phyloP scores from a whole-genome alignment of 2,329 filamentous ascomycete genomes.

The Microdochium trichocladiopsis region DNA sequence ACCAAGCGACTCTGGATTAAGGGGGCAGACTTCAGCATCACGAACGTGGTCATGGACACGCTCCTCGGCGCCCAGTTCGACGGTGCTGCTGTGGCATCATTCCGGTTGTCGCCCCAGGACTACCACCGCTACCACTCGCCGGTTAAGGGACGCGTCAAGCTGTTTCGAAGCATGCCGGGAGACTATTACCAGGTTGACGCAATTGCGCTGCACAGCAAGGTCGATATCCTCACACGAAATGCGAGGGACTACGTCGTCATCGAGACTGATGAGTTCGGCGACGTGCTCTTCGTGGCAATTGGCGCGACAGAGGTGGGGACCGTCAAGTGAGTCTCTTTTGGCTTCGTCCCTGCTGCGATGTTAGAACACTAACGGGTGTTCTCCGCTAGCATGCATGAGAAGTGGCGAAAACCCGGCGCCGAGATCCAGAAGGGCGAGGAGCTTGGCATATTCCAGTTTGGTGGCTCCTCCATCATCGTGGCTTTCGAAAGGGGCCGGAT shows the following conservation, averaged over 20 bases:
- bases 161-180: slow-evolving; percentile 29
- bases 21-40: slow-evolving; percentile 31
- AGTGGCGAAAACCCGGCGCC: slow-evolving; percentile 18
- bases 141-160: slow-evolving; percentile 27
- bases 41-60: slow-evolving; percentile 26
- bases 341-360: not conserved
- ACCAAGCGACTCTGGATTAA: slow-evolving; percentile 32
- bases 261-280: slow-evolving; percentile 27
- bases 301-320: slow-evolving; percentile 30
- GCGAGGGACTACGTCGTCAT: slow-evolving; percentile 28
- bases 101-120: slow-evolving; percentile 33
- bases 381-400: slow-evolving; percentile 21
- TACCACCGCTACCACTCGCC: slow-evolving; percentile 38
- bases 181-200: slow-evolving; percentile 36
- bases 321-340: slow-evolving; percentile 22
- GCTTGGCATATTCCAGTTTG: slow-evolving; percentile 30
- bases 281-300: slow-evolving; percentile 33
- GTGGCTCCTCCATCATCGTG: slow-evolving; percentile 31
- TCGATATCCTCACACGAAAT: slow-evolving; percentile 29
- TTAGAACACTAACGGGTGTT: not conserved
- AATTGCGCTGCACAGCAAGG: slow-evolving; percentile 16
- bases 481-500: slow-evolving; percentile 28
- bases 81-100: slow-evolving; percentile 28
- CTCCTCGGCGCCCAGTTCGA: slow-evolving; percentile 22
- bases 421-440: slow-evolving; percentile 30